These are phyloP conservation scores for Hanseniaspora opuntiae DNA, from an alignment of 805 yeast species.

Conservation along the genomic window DNA sequence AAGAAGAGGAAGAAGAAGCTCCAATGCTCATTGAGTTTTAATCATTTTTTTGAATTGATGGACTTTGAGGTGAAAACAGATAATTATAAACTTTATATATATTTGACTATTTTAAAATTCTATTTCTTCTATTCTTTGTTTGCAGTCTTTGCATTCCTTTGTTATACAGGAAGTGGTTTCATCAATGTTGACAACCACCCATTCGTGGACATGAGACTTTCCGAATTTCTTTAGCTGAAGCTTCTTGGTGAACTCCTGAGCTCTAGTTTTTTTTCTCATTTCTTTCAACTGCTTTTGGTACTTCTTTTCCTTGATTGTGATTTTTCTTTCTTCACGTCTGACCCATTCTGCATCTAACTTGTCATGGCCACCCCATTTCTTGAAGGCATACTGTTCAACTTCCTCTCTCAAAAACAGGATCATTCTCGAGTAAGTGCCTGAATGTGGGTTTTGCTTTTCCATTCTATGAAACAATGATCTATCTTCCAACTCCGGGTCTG, in stretches of 20 bases:
- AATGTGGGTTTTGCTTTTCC: conserved; percentile 90
- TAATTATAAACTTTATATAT: neutral
- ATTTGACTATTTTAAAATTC: conserved; percentile 27
- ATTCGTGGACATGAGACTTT: conserved; percentile 58
- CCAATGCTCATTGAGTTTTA: conserved; percentile 23
- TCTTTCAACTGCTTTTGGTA: conserved; percentile 67
- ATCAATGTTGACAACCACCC: conserved; percentile 44
- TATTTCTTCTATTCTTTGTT: conserved; percentile 72
- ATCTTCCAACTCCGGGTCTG: conserved; percentile 86
- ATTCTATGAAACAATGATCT: conserved; percentile 51
- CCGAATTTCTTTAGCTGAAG: conserved; percentile 47
- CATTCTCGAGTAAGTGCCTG: conserved; percentile 78
- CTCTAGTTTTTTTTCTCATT: conserved; percentile 84
- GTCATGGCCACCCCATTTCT: conserved; percentile 88
- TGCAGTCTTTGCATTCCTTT: conserved; percentile 66
- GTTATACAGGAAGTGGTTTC: conserved; percentile 32
- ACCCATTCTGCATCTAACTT: conserved; percentile 89
- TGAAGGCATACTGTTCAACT: conserved; percentile 83
- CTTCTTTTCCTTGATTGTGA: conserved; percentile 61
- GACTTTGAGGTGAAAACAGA: neutral
- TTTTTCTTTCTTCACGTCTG: conserved; percentile 56
- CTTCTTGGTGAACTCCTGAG: conserved; percentile 71
- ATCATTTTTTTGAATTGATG: neutral
- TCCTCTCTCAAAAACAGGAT: conserved; percentile 80
- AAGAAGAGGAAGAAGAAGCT: conserved; percentile 16